Evolutionary conservation across 129 eudicot species (phyloP), one percentile per base, ranked within the genome.

Genomic region (Artemisia tridentata): DNA sequence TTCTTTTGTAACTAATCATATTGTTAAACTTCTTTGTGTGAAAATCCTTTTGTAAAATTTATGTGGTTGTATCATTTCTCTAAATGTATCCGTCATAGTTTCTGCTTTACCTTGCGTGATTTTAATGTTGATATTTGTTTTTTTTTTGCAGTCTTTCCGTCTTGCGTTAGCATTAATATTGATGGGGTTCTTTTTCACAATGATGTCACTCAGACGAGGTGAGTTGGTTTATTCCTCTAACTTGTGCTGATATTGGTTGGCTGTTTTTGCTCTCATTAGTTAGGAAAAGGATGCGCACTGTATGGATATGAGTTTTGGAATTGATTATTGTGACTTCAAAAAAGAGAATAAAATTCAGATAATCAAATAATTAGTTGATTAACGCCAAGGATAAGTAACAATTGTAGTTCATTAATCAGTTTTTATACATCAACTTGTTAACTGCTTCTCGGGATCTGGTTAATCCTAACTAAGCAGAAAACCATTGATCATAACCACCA

Each of bases 201-300:
- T 80, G 70, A 53, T 89, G 85, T 89, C 96, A 16, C 79, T 92
- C 60, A 76, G 79, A 79, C 85, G 69, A 85, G 96, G 98, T 92
- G 70, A 77, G 96, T 72, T 50, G 8, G 12, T 51, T 70, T 55
- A 55, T 68, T 67, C 15, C 27, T 25, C 45, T 38, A 38, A 38
- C 11, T 38, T 38, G 45, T 38, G 45, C 10, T 38, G 45, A 38
- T 1, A 21, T 65, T 65, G 53, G 53, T 17, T 43, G 69, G 12
- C 43, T 65, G 69, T 38, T 62, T 27, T 31, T 16, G 15, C 15
- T 25, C 66, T 61, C 17, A 12, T 45, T 18, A 65, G 20, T 65
- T 43, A 16, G 54, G 69, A 17, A 63, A 46, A 23, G 48, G 10
- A 54, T 53, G 57, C 9, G 57, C 9, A 19, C 43, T 48, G 6